A percentile compares a stretch with the other conserved stretches of the same genome.
phyloP scores from a whole-genome alignment of 139 green algal genomes.

The Deuterostichococcus epilithicus region DNA sequence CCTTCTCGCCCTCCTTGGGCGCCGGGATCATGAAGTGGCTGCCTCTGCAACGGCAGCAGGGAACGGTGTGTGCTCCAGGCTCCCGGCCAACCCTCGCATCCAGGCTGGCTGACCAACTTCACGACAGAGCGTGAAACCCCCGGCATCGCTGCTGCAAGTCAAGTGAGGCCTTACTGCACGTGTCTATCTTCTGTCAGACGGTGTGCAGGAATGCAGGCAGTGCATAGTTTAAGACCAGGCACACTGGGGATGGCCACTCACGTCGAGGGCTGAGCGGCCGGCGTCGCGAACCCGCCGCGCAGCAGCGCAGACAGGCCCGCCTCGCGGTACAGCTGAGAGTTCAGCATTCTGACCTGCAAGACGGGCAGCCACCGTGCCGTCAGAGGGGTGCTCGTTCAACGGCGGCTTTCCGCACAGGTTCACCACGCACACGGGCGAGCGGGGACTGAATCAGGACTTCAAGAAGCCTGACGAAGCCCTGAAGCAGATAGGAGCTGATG shows the following conservation, averaged over 20 bases:
- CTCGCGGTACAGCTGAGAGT: constrained; percentile 37
- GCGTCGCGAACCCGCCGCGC: constrained; percentile 7
- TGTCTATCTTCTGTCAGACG: no score
- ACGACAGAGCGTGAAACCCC: no score
- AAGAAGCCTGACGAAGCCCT: no score
- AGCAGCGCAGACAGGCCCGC: constrained; percentile 39
- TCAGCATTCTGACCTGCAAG: constrained; percentile 41
- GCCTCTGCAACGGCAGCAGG: constrained; percentile 1
- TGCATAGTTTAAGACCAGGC: neutral
- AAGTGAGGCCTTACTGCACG: no score
- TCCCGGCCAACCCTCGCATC: no score
- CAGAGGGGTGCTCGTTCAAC: neutral
- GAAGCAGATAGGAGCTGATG: no score
- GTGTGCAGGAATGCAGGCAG: neutral
- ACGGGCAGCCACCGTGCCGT: neutral
- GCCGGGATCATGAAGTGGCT: constrained; percentile 17
- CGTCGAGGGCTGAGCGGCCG: neutral
- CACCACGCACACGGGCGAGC: no score
- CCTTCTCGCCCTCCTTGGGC: constrained; percentile 9
- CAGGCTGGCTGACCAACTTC: neutral
- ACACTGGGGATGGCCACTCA: no score
- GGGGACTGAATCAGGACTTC: no score
- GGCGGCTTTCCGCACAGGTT: neutral
- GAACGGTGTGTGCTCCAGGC: neutral
- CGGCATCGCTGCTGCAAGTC: no score